phyloP scores from a whole-genome alignment of 768 basidiomycete species.

The Tylopilus plumbeoviolaceoides region DNA sequence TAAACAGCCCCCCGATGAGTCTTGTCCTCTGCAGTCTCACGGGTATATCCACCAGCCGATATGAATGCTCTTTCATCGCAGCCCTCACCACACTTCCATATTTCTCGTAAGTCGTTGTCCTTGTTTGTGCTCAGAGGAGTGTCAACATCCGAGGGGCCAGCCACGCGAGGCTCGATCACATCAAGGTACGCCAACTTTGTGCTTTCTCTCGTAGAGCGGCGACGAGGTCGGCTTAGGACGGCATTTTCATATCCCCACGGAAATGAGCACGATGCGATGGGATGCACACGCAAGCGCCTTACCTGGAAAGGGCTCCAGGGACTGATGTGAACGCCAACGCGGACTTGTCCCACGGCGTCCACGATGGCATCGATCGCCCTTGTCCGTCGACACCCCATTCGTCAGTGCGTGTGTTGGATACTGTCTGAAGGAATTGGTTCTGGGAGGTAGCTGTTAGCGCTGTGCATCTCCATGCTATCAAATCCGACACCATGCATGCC shows the following conservation, averaged over 20 bases:
- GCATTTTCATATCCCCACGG: constrained; percentile 42
- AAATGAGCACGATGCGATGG: background rate
- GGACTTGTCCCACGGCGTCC: background rate
- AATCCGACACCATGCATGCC: background rate
- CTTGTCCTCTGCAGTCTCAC: background rate
- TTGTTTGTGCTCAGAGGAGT: background rate
- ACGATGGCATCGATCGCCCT: background rate
- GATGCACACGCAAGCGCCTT: background rate
- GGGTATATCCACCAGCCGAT: background rate
- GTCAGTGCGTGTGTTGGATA: background rate
- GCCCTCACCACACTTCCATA: background rate
- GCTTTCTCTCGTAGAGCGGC: constrained; percentile 30
- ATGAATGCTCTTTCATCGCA: background rate
- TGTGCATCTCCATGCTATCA: background rate
- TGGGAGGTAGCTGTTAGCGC: background rate
- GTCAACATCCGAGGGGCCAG: background rate
- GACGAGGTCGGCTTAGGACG: constrained; percentile 27
- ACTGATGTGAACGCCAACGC: background rate
- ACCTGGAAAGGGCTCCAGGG: background rate
- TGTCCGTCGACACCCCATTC: background rate
- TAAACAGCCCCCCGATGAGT: background rate
- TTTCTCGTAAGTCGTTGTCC: background rate
- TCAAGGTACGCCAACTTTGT: constrained; percentile 48
- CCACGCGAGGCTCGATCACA: background rate
- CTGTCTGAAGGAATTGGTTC: background rate